phyloP scores from a whole-genome alignment of 2,329 filamentous ascomycete species.

The Nigrograna mackinnonii region DNA sequence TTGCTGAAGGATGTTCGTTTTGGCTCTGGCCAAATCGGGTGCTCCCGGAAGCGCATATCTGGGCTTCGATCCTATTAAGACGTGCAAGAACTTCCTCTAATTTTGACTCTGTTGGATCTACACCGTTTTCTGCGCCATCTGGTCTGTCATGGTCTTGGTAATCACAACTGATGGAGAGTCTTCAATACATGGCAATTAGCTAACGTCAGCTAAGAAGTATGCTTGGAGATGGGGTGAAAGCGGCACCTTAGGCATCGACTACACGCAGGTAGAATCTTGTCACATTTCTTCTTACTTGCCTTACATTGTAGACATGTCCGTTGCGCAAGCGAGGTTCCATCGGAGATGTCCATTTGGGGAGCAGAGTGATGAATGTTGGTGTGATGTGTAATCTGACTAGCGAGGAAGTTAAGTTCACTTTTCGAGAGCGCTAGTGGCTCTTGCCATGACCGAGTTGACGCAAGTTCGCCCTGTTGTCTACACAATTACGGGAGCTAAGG shows the following conservation, averaged over 20 bases:
- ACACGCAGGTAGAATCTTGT: constrained; percentile 16
- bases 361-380: neutral
- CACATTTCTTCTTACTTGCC: constrained; percentile 21
- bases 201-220: too few relatives aligned
- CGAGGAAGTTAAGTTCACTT: too few relatives aligned
- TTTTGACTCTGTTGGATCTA: constrained; percentile 4
- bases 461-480: too few relatives aligned
- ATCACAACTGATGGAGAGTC: constrained; percentile 13
- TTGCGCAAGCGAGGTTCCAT: too few relatives aligned
- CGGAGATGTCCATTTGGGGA: too few relatives aligned
- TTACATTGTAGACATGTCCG: constrained; percentile 18
- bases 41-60: constrained; percentile 7
- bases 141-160: constrained; percentile 12
- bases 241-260: constrained; percentile 16
- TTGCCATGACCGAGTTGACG: too few relatives aligned
- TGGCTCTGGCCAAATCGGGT: neutral
- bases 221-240: too few relatives aligned
- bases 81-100: constrained; percentile 19
- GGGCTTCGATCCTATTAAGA: constrained; percentile 14
- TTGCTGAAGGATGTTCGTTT: neutral
- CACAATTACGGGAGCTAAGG: too few relatives aligned
- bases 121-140: neutral
- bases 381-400: too few relatives aligned
- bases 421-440: too few relatives aligned
- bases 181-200: constrained; percentile 2